phyloP scores from a whole-genome alignment of 805 yeast genomes.

The Lipomyces sp. region DNA sequence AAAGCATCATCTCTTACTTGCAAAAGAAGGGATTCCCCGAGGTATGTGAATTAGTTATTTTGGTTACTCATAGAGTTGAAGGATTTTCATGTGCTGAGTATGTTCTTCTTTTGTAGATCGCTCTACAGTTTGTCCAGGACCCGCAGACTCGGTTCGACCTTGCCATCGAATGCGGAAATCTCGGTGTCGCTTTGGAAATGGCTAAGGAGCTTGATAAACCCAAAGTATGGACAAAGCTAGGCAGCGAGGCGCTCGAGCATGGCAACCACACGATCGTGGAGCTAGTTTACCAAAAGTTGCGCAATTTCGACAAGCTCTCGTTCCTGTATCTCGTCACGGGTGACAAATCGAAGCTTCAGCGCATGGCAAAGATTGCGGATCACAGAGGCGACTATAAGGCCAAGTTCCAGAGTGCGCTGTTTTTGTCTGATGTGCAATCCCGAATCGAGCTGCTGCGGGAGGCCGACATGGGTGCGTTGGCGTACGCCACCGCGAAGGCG shows the following conservation, averaged over 20 bases:
- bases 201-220: constrained; percentile 71
- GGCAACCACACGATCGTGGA: constrained; percentile 87
- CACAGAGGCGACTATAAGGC: constrained; percentile 78
- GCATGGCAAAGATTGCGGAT: constrained; percentile 88
- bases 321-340: constrained; percentile 86
- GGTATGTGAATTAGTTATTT: constrained; percentile 15
- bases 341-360: constrained; percentile 65
- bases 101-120: constrained; percentile 45
- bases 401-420: constrained; percentile 77
- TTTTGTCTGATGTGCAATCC: constrained; percentile 67
- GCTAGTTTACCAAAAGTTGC: constrained; percentile 81
- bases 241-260: constrained; percentile 81
- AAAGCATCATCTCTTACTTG: constrained; percentile 90
- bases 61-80: neutral
- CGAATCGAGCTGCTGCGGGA: constrained; percentile 71
- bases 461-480: constrained; percentile 81
- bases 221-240: constrained; percentile 75
- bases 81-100: neutral
- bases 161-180: constrained; percentile 90
- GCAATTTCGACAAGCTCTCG: constrained; percentile 81
- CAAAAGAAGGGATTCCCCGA: constrained; percentile 97
- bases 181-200: constrained; percentile 81
- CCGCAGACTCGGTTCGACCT: constrained; percentile 93
- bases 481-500: constrained; percentile 87
- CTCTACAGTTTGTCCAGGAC: constrained; percentile 93